Evolutionary conservation across 208 protist genomes (phyloP).

Genomic region (Jaenimonas drosophilae): DNA sequence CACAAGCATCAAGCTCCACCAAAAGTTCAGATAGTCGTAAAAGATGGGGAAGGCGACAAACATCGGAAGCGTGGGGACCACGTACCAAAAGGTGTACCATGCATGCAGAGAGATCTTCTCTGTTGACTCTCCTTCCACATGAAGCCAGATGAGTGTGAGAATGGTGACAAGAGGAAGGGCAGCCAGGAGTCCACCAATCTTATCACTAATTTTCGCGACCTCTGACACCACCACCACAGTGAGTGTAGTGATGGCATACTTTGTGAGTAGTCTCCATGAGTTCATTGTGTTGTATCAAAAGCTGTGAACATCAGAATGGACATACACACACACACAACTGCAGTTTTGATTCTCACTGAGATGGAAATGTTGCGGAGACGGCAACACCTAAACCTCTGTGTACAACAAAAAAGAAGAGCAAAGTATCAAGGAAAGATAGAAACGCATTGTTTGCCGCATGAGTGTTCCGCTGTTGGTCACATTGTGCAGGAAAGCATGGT

Average conservation of each 20-base stretch:
- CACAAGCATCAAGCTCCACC: slow-evolving; percentile 16
- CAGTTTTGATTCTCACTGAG: no score
- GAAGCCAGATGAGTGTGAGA: slow-evolving; percentile 18
- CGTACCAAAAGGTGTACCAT: slow-evolving; percentile 29
- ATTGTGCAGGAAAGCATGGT: no score
- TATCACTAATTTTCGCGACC: slow-evolving; percentile 11
- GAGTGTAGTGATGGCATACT: slow-evolving; percentile 14
- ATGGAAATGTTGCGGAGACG: no score
- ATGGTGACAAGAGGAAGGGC: slow-evolving; percentile 16
- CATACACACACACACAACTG: slow-evolving; percentile 2
- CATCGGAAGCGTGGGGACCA: slow-evolving; percentile 19
- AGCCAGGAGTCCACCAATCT: slow-evolving; percentile 13
- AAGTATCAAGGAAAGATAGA: no score
- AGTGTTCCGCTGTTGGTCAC: no score
- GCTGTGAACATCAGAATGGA: slow-evolving; percentile 1
- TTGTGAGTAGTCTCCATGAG: neutral
- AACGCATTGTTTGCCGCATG: no score
- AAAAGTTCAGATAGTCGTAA: slow-evolving; percentile 18
- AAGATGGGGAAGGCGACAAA: slow-evolving; percentile 18
- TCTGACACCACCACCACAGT: slow-evolving; percentile 19
- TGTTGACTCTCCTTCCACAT: slow-evolving; percentile 14
- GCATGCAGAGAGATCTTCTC: slow-evolving; percentile 22
- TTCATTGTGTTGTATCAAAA: slow-evolving; percentile 5
- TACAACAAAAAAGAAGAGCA: no score
- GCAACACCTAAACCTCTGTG: no score